phyloP scores from a whole-genome alignment of 495 filamentous ascomycete genomes.

The Hypoxylon cercidicola region DNA sequence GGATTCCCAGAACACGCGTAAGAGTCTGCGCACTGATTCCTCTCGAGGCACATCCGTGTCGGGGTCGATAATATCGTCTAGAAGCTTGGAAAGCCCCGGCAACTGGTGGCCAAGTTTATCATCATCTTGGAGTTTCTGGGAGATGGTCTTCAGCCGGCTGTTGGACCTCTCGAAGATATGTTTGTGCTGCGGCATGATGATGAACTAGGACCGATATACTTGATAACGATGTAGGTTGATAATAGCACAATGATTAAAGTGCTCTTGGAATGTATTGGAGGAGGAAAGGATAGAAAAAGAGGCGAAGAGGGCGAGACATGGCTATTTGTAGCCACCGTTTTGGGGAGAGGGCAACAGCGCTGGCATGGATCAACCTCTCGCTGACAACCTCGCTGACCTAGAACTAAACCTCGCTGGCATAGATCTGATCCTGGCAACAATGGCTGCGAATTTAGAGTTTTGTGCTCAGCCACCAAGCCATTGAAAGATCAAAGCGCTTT shows the following conservation, averaged over 20 bases:
- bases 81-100: constrained; percentile 14
- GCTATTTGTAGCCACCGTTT: no score
- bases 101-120: constrained; percentile 17
- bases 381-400: no score
- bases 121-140: constrained; percentile 18
- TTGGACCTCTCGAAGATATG: constrained; percentile 15
- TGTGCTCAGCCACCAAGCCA: background rate
- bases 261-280: background rate
- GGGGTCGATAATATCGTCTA: constrained; percentile 17
- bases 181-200: constrained; percentile 11
- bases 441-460: no score
- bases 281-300: background rate
- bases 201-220: background rate
- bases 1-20: constrained; percentile 26
- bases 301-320: no score
- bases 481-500: background rate
- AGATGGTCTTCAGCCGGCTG: constrained; percentile 9
- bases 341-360: no score
- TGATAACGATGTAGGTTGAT: background rate
- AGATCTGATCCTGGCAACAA: no score
- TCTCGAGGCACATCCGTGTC: constrained; percentile 20
- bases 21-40: constrained; percentile 23
- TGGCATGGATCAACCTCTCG: no score
- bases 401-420: no score
- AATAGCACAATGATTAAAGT: background rate